Conservation (phyloP, 2,329 filamentous ascomycete genomes). For the Chrysosporium queenslandicum region DNA sequence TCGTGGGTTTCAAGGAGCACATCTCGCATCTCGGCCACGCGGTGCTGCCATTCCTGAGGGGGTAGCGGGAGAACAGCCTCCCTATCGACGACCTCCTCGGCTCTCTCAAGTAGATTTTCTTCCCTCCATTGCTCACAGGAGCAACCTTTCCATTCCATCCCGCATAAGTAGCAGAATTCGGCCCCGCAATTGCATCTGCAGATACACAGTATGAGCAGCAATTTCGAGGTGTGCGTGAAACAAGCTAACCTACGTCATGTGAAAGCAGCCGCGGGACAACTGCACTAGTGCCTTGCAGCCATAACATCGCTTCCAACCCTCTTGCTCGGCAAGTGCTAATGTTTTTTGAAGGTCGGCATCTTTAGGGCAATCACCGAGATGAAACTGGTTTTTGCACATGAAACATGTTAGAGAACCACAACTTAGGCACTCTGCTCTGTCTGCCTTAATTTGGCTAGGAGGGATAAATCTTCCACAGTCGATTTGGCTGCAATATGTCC, state of each 20-base stretch:
- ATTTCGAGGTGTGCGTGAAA: background rate
- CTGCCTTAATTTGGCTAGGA: conserved; percentile 22
- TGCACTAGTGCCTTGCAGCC: conserved; percentile 43
- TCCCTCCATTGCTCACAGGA: conserved; percentile 23
- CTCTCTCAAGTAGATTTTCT: conserved; percentile 20
- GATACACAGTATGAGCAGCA: background rate
- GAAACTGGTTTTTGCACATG: conserved; percentile 41
- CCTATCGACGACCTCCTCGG: conserved; percentile 2
- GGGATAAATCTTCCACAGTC: conserved; percentile 43
- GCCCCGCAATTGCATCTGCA: conserved; percentile 41
- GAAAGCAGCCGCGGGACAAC: conserved; percentile 43
- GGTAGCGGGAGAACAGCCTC: background rate
- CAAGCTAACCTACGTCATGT: conserved; percentile 46
- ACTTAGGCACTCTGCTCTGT: conserved; percentile 34
- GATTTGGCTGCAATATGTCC: conserved; percentile 43
- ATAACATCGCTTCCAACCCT: conserved; percentile 46
- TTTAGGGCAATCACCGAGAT: conserved; percentile 41
- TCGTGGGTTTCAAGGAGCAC: conserved; percentile 5
- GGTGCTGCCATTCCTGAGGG: background rate
- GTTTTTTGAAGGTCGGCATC: conserved; percentile 35
- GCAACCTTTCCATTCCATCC: conserved; percentile 36
- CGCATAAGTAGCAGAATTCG: conserved; percentile 45
- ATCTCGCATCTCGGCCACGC: background rate
- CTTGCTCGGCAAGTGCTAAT: conserved; percentile 25
- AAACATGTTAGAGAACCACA: conserved; percentile 43